Evolutionary conservation across 108 stramenopile genomes (phyloP).

Genomic region (Skeletonema potamos): DNA sequence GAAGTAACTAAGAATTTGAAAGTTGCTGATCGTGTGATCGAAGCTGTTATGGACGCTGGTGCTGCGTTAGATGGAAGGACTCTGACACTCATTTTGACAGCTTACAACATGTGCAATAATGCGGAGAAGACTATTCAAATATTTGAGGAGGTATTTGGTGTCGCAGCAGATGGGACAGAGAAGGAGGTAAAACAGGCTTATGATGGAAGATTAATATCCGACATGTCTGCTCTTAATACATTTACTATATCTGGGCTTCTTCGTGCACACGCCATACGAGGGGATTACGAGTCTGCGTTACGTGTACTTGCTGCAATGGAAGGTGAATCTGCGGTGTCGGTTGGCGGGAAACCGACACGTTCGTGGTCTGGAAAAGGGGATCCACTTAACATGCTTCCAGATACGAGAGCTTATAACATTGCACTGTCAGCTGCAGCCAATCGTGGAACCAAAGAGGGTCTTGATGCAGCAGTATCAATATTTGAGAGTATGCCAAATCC

Average conservation of each 20-base stretch:
- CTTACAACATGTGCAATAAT: conserved; percentile 69
- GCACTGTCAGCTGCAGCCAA: conserved; percentile 74
- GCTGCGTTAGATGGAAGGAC: conserved; percentile 73
- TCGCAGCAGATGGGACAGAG: conserved; percentile 65
- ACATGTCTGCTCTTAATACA: conserved; percentile 63
- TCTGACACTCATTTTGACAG: conserved; percentile 70
- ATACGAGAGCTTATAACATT: conserved; percentile 77
- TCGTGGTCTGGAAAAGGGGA: conserved; percentile 74
- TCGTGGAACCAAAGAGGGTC: conserved; percentile 51
- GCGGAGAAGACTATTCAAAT: conserved; percentile 59
- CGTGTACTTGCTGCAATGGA: conserved; percentile 77
- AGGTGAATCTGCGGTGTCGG: conserved; percentile 48
- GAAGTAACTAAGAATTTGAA: conserved; percentile 61
- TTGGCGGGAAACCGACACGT: conserved; percentile 49
- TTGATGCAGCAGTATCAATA: conserved; percentile 55
- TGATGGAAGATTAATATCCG: conserved; percentile 43
- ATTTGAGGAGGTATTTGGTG: conserved; percentile 78
- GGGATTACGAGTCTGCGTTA: conserved; percentile 57
- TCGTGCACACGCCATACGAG: conserved; percentile 68
- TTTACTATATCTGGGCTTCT: conserved; percentile 72
- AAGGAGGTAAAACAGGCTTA: conserved; percentile 21
- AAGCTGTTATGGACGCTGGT: conserved; percentile 71
- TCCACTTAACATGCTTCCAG: conserved; percentile 59
- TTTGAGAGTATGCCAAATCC: conserved; percentile 64
- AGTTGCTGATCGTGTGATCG: conserved; percentile 81